These are phyloP conservation scores for Stevia rebaudiana DNA, from an alignment of 140 eudicot species.

Conservation along the genomic window DNA sequence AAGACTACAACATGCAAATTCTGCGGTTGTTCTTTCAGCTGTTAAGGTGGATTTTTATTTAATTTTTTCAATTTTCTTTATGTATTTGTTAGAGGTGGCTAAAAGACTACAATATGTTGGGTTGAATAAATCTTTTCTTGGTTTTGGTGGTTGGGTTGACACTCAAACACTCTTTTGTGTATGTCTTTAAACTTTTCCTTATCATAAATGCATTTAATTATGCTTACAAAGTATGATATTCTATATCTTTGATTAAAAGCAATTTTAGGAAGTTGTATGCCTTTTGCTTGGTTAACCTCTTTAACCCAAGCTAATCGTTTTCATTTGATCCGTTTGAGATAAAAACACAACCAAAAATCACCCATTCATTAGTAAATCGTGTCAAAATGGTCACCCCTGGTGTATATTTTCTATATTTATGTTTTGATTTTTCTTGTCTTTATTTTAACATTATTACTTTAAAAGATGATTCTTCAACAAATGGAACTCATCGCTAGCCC, in stretches of 20 bases:
- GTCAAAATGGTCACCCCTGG: neutral
- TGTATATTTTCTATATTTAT: neutral
- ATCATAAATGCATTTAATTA: neutral
- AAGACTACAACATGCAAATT: constrained; percentile 95
- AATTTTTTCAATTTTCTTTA: neutral
- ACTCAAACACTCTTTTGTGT: neutral
- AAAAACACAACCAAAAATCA: neutral
- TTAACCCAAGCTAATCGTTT: neutral
- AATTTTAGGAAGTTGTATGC: neutral
- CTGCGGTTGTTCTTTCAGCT: constrained; percentile 99
- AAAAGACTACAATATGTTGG: neutral
- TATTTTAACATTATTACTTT: constrained; percentile 11
- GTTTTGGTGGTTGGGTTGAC: neutral
- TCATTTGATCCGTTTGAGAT: neutral
- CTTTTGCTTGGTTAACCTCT: neutral
- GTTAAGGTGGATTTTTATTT: constrained; percentile 58
- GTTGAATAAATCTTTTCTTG: neutral
- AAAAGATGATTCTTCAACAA: constrained; percentile 94
- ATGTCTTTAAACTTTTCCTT: neutral
- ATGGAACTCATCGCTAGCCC: constrained; percentile 96
- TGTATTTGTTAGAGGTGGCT: constrained; percentile 4
- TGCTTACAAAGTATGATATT: neutral
- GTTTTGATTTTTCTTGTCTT: constrained; percentile 9
- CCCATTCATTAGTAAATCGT: neutral
- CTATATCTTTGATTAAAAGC: neutral